A percentile compares a stretch with the other conserved stretches of the same genome.
These are phyloP conservation scores for Chlorella sp. DNA, from an alignment of 139 green algal genomes.

Conservation along the genomic window DNA sequence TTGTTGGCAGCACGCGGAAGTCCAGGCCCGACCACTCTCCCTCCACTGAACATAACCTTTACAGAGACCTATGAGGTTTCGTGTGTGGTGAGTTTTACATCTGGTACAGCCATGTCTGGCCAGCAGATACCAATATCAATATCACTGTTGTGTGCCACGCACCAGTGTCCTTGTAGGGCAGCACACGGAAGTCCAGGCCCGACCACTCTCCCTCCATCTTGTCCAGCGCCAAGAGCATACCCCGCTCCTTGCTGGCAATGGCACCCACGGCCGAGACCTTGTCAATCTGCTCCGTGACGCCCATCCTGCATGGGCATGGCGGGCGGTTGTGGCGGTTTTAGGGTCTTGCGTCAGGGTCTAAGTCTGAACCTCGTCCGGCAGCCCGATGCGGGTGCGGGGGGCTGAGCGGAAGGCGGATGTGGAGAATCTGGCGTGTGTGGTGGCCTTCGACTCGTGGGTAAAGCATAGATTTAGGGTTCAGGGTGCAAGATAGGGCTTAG, in stretches of 20 bases:
- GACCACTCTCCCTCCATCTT: conserved; percentile 82
- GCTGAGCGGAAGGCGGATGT: no score
- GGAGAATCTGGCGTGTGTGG: no score
- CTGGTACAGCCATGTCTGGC: no score
- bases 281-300: conserved; percentile 16
- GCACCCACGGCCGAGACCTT: conserved; percentile 21
- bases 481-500: no score
- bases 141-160: no score
- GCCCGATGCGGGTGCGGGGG: no score
- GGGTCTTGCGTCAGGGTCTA: neutral
- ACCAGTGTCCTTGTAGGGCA: conserved; percentile 76
- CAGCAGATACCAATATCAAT: no score
- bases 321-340: neutral
- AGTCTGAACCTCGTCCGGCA: neutral
- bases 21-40: conserved; percentile 70
- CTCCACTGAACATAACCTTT: no score
- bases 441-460: no score
- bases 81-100: no score
- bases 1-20: conserved; percentile 67
- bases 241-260: conserved; percentile 22
- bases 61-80: no score
- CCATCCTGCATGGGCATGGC: neutral
- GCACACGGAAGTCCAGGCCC: conserved; percentile 59
- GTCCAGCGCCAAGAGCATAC: conserved; percentile 59
- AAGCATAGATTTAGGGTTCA: no score